Base-by-base conservation (phyloP, 2,329 filamentous ascomycete species). In the Dichotomopilus funicola region DNA sequence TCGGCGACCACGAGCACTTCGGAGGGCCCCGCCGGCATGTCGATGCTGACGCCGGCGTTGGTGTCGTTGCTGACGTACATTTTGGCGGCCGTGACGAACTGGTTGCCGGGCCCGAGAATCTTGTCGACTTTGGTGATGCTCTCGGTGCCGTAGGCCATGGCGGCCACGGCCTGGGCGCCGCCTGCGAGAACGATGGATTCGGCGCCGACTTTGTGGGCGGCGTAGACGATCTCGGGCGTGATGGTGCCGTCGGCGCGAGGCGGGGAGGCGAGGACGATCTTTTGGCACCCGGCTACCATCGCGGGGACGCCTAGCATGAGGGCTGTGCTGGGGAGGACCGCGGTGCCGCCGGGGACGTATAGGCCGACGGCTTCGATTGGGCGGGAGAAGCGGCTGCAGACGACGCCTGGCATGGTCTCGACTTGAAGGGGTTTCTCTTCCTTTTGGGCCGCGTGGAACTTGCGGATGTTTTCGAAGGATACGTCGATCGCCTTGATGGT, bases 41-140 rank as follows among this genome's bases (percentile, higher is more conserved):
- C 94, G 66, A 99, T 99, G 71, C 90, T 87, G 42, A 96, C 91
- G 27, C 89, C 88, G 10, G 94, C 94, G 58, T 91, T 95, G 45
- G 94, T 97, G 70, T 99, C 94, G 71, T 99, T 99, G 72, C 87
- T 89, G 44, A 99, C 94, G 65, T 91, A 81, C 94, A 99, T 99
- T 81, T 99, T 99, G 51, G 89, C 94, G 0, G 94, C 94, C 0
- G 94, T 99, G 42, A 99, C 94, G 68, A 97, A 99, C 72, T 97
- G 94, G 73, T 99, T 99, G 38, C 94, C 94, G 2, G 94, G 94
- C 0, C 94, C 94, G 10, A 97, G 83, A 64, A 99, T 96, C 82
- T 99, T 99, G 78, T 99, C 94, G 6, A 99, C 94, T 76, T 99
- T 99, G 71, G 79, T 89, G 50, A 99, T 84, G 64, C 86, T 92